Base-by-base conservation (phyloP, 495 filamentous ascomycete genomes). In the Delitschia confertaspora region DNA sequence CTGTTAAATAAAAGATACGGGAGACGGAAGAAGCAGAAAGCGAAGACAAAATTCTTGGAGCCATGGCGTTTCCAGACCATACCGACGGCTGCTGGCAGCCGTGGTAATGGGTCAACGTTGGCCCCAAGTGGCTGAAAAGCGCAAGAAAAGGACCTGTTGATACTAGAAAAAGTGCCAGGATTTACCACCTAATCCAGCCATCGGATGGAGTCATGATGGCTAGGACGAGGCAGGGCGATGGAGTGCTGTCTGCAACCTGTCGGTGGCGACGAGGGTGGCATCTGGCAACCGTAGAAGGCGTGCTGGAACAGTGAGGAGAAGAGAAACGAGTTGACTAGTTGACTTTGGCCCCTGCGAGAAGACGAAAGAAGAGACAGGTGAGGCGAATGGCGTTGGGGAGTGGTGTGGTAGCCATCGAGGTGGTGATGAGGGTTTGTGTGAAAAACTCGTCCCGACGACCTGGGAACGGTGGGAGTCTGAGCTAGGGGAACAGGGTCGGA, bases 341-440 rank as follows among this genome's bases (percentile, higher is more conserved):
- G 10, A 30, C 10, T n/a, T 9, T 4, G 33, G 19, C 7, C 9
- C n/a, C 25, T 41, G 45, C 45, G 29, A 16, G 26, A 14, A 9
- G 45, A 35, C 36, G 6, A 19, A 48, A 48, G 25, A 16, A 31
- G 45, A 16, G 18, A 14, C 18, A 8, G 34, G 20, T 48, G 35
- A 47, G 38, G 46, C 22, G 33, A 21, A 39, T 30, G 46, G 38
- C 30, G 38, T 32, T 16, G 39, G 39, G 10, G 24, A n/a, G 38
- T 24, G 10, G 11, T n/a, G n/a, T n/a, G 27, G 30, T 16, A 23
- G 21, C 34, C 25, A 6, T 34, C 6, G 14, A 22, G 8, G 37
- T 8, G 20, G 38, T 27, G 17, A 24, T 27, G 31, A 27, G 43
- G 30, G 27, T 23, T 38, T 27, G 16, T 16, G 23, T 39, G 38